Conservation (phyloP, 148 eudicot species). For the Dianthus caryophyllus region DNA sequence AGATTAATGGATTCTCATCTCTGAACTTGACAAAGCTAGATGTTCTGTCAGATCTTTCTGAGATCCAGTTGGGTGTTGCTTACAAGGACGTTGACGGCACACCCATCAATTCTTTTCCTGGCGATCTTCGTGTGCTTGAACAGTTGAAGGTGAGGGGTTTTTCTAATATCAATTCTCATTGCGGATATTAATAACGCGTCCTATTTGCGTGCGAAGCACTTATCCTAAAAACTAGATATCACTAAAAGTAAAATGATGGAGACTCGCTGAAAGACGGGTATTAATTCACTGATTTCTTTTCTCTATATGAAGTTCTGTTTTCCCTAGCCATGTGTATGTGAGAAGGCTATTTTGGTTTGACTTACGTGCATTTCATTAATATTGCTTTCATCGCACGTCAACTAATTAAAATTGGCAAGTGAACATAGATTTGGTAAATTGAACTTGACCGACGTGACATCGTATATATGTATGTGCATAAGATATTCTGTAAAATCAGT, state of each 20-base stretch:
- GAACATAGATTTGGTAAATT: no score
- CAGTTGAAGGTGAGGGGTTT: conserved; percentile 56
- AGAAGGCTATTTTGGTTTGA: no score
- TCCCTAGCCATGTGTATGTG: no score
- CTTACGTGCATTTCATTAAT: no score
- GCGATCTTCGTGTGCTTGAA: conserved; percentile 73
- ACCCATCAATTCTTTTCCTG: conserved; percentile 67
- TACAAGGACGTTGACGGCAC: conserved; percentile 70
- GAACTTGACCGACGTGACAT: no score
- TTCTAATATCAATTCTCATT: not conserved
- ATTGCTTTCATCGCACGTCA: no score
- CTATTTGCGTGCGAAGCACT: not conserved
- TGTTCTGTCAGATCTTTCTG: conserved; percentile 80
- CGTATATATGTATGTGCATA: no score
- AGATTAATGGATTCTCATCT: conserved; percentile 89
- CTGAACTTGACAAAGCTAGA: conserved; percentile 90
- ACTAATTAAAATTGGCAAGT: no score
- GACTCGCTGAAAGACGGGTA: not conserved
- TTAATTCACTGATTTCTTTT: no score
- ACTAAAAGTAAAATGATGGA: not conserved
- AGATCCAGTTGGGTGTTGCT: conserved; percentile 74
- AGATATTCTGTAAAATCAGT: no score
- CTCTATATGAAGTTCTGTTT: no score
- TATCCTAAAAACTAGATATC: not conserved
- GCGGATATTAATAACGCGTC: not conserved